These are phyloP conservation scores for Lentithecium fluviatile DNA, from an alignment of 495 filamentous ascomycete genomes.

Conservation along the genomic window DNA sequence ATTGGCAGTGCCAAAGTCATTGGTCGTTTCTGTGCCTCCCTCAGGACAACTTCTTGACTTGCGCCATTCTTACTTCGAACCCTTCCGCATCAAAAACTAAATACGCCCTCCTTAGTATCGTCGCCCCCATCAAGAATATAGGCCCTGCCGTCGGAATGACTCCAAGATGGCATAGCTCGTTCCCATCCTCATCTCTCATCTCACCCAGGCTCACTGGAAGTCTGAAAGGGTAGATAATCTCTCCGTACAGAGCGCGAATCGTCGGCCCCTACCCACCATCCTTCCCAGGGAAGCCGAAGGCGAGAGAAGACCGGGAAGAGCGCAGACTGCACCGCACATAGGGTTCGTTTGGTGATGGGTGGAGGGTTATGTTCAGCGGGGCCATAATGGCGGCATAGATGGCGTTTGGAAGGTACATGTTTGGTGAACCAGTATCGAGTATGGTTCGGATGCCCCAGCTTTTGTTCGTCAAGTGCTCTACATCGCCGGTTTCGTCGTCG, in stretches of 20 bases:
- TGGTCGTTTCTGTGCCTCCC: no score
- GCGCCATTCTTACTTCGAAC: not conserved
- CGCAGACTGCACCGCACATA: no score
- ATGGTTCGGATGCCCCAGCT: not conserved
- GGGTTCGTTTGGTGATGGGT: not conserved
- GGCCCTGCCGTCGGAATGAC: not conserved
- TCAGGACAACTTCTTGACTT: not conserved
- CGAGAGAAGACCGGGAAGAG: no score
- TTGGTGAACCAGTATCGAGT: conserved; percentile 8
- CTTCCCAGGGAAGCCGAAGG: not conserved
- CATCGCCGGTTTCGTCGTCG: not conserved
- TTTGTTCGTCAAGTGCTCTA: not conserved
- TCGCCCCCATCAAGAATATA: not conserved
- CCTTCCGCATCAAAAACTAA: not conserved
- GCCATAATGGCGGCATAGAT: not conserved
- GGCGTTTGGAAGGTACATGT: conserved; percentile 6
- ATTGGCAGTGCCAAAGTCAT: no score
- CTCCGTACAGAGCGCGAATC: not conserved
- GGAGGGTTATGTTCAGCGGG: not conserved
- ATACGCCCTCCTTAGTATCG: not conserved
- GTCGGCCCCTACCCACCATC: not conserved
- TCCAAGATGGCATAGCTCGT: conserved; percentile 14
- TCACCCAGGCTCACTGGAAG: not conserved
- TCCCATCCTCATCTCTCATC: conserved; percentile 5
- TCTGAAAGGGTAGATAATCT: conserved; percentile 10